Conservation (phyloP, 306 rosid genomes). For the Pyrus betulifolia region DNA sequence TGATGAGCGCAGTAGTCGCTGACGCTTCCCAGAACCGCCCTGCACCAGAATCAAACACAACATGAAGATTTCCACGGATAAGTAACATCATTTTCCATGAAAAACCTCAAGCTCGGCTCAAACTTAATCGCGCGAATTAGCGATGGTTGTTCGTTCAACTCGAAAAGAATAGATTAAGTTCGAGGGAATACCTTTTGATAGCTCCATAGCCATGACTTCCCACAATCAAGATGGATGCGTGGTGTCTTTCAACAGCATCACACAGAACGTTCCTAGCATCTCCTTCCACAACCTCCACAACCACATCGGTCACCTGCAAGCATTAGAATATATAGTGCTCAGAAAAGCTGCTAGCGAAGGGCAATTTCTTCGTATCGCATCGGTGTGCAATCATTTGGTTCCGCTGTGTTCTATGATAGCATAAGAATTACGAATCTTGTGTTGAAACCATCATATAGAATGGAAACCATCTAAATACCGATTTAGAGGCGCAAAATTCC, state of each 20-base stretch:
- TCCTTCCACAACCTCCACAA: conserved; percentile 54
- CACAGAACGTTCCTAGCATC: conserved; percentile 76
- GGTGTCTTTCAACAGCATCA: conserved; percentile 57
- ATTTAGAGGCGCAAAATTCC: conserved; percentile 34
- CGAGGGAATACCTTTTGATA: conserved; percentile 12
- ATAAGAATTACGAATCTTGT: neutral
- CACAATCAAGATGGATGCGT: conserved; percentile 60
- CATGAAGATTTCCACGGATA: neutral
- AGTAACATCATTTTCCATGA: neutral
- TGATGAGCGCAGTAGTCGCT: conserved; percentile 17
- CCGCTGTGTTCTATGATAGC: neutral
- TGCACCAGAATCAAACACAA: conserved; percentile 1
- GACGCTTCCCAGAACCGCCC: conserved; percentile 19
- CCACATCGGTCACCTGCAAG: conserved; percentile 30
- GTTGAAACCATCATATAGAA: neutral
- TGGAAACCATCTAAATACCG: conserved; percentile 13
- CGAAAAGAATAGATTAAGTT: neutral
- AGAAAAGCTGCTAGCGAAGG: neutral
- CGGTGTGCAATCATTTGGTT: neutral
- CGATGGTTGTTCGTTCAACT: neutral
- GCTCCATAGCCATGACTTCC: conserved; percentile 83
- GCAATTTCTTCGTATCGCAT: neutral
- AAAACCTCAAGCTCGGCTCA: neutral
- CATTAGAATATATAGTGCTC: neutral
- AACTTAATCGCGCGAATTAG: neutral